Evolutionary conservation across 345 rosid genomes (phyloP).

Genomic region (Hibiscus trionum): DNA sequence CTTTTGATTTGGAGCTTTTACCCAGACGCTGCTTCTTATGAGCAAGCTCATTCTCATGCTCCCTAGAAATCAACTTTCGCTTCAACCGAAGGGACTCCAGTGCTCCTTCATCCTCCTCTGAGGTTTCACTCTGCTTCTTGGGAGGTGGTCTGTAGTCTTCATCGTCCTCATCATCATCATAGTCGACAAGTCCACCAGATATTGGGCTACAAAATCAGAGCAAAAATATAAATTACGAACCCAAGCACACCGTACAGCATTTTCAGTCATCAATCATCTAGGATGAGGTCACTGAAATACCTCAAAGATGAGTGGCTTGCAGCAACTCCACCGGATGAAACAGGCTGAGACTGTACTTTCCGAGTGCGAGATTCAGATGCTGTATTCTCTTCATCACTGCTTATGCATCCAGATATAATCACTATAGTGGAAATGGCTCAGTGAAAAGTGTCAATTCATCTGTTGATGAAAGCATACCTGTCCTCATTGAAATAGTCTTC

Average conservation of each 20-base stretch:
- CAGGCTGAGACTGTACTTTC: slow-evolving; percentile 48
- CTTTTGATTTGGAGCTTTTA: slow-evolving; percentile 52
- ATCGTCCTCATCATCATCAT: slow-evolving; percentile 91
- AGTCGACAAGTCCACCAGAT: slow-evolving; percentile 84
- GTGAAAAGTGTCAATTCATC: background rate
- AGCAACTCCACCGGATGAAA: slow-evolving; percentile 64
- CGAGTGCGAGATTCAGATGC: slow-evolving; percentile 59
- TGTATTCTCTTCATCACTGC: slow-evolving; percentile 91
- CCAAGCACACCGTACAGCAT: background rate
- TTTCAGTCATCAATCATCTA: background rate
- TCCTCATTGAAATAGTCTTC: slow-evolving; percentile 93
- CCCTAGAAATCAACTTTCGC: slow-evolving; percentile 53
- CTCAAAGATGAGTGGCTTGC: slow-evolving; percentile 47
- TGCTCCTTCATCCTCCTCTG: slow-evolving; percentile 67
- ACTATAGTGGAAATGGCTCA: background rate
- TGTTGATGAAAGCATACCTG: slow-evolving; percentile 37
- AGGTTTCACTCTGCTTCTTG: slow-evolving; percentile 52
- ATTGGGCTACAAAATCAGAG: slow-evolving; percentile 36
- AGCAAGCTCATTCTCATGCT: slow-evolving; percentile 46
- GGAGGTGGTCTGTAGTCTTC: slow-evolving; percentile 87
- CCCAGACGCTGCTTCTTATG: slow-evolving; percentile 52
- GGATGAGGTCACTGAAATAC: slow-evolving; percentile 26
- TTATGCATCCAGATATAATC: slow-evolving; percentile 20
- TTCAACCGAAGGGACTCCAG: slow-evolving; percentile 58
- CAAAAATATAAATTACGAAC: background rate